Base-by-base conservation (phyloP, 805 yeast genomes). In the Candida montana region DNA sequence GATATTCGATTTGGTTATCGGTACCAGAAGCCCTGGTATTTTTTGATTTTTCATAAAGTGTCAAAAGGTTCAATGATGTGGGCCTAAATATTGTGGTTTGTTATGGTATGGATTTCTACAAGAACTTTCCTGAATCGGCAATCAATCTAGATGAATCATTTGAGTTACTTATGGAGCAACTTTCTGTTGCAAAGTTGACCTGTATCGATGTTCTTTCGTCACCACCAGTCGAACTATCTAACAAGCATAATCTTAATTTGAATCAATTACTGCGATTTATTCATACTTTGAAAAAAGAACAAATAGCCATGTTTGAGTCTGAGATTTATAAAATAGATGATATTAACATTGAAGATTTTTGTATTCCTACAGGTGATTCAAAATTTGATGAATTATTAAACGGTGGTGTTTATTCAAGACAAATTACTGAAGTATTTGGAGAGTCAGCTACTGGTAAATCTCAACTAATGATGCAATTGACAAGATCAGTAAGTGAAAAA, bases 371-470 rank as follows among this genome's bases (percentile, higher is more conserved):
- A 1, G 85, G 85, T 0, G 79, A 73, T 53, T 57, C 54, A 1
- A 51, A 47, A 5, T 47, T 83, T 1, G 90, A 83, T 53, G 53
- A 49, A 9, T 44, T 64, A 0, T 55, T 83, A 5, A 65, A 69
- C 31, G 82, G 81, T 4, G 91, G 90, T 0, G 65, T 83, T 4
- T 71, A 65, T 2, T 57, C 73, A 3, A 75, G 80, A 3, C 61
- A 69, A 19, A 57, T 83, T 2, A 80, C 89, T 0, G 98, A 90
- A 63, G 57, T 91, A 4, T 80, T 79, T 51, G 98, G 98, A 0
- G 83, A 82, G 20, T 79, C 95, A 38, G 85, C 95, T 0, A 73
- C 84, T 1, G 98, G 96, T 0, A 91, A 91, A 54, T 81, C 96
- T 0, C 95, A 90, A 50, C 62, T 90, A 4, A 63, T 84, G 20